A percentile compares a stretch with the other conserved stretches of the same genome.
Evolutionary conservation across 2,329 filamentous ascomycete species (phyloP).

Genomic region (Fusarium praegraminearum): DNA sequence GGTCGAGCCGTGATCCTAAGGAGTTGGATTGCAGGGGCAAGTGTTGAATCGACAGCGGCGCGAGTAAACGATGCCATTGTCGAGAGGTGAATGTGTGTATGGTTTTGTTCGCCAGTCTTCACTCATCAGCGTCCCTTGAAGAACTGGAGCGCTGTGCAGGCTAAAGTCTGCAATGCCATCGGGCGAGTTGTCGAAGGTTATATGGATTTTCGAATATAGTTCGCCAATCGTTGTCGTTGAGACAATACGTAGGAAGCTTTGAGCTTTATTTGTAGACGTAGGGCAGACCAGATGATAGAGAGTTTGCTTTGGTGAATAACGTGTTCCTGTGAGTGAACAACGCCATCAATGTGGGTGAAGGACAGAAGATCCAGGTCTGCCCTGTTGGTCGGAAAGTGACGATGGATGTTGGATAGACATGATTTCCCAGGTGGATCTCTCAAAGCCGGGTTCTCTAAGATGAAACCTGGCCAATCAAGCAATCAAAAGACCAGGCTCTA

Average conservation of each 20-base stretch:
- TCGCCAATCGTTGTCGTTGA: conserved; percentile 12
- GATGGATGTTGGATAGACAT: conserved; percentile 44
- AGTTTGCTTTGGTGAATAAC: not conserved
- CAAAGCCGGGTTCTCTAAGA: conserved; percentile 26
- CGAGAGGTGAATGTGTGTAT: conserved; percentile 11
- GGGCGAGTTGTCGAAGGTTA: conserved; percentile 37
- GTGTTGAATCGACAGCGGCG: conserved; percentile 25
- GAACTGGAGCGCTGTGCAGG: conserved; percentile 42
- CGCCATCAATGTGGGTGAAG: conserved; percentile 21
- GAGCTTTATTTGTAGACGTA: not conserved
- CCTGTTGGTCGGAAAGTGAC: conserved; percentile 44
- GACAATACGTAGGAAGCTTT: not conserved
- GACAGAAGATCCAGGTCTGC: conserved; percentile 31
- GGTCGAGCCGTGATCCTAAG: conserved; percentile 33
- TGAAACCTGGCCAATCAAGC: conserved; percentile 34
- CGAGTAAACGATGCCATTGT: conserved; percentile 45
- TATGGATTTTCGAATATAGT: conserved; percentile 28
- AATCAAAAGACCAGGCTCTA: conserved; percentile 17
- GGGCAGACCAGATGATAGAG: not conserved
- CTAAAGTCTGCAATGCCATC: conserved; percentile 46
- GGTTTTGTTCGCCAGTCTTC: conserved; percentile 22
- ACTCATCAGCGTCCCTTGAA: conserved; percentile 45
- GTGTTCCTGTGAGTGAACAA: not conserved
- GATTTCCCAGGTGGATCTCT: conserved; percentile 43
- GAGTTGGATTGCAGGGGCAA: conserved; percentile 34